Evolutionary conservation across 2,329 filamentous ascomycete species (phyloP).

Genomic region (Penicillium oxalicum): DNA sequence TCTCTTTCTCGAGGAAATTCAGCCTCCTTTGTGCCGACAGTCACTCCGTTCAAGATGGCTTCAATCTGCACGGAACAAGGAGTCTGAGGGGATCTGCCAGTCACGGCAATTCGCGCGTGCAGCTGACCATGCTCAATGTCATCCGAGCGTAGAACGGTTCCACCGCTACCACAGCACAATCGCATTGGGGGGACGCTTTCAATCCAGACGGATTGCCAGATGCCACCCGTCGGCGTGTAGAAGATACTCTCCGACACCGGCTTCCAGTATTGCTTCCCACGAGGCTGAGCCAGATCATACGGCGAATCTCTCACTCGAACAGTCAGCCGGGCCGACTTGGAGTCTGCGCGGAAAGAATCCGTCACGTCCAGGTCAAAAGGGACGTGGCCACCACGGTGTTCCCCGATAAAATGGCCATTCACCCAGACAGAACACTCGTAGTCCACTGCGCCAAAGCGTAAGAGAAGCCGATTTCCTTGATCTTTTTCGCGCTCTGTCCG

Average conservation of each 20-base stretch:
- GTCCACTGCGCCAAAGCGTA: constrained; percentile 49
- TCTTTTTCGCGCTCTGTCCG: constrained; percentile 41
- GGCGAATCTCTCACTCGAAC: constrained; percentile 59
- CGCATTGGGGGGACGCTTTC: constrained; percentile 49
- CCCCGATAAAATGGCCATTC: constrained; percentile 47
- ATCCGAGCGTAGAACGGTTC: constrained; percentile 55
- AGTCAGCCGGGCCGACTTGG: constrained; percentile 41
- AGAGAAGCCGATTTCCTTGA: constrained; percentile 32
- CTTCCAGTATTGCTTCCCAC: constrained; percentile 63
- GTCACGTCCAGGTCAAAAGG: constrained; percentile 58
- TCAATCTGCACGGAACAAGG: constrained; percentile 50
- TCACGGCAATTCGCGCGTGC: constrained; percentile 47
- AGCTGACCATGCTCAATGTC: constrained; percentile 50
- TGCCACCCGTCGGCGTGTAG: constrained; percentile 65
- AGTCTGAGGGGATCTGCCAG: constrained; percentile 28
- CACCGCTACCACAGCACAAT: constrained; percentile 53
- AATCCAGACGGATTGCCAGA: constrained; percentile 71
- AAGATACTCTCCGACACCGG: constrained; percentile 53
- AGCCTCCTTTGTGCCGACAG: constrained; percentile 43
- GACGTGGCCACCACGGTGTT: constrained; percentile 57
- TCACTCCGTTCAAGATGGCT: constrained; percentile 46
- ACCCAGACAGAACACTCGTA: constrained; percentile 51
- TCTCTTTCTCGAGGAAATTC: constrained; percentile 48
- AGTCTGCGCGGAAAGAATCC: constrained; percentile 11
- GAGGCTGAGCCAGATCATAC: constrained; percentile 57